Evolutionary conservation across 1,139 yeast species (phyloP).

Genomic region (Pneumocystis murina): DNA sequence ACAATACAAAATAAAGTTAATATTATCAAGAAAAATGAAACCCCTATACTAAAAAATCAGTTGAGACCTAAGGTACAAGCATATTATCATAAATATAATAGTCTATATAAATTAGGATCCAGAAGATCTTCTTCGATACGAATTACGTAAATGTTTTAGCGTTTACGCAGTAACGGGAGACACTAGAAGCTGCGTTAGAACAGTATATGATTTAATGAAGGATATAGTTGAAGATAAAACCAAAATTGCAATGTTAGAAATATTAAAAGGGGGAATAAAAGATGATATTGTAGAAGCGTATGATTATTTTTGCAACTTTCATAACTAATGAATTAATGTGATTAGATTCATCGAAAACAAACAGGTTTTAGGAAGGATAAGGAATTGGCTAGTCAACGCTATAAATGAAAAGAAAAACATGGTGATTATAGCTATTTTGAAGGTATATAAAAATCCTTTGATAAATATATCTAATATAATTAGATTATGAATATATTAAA

Average conservation of each 20-base stretch:
- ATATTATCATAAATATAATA: background rate
- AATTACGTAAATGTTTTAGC: background rate
- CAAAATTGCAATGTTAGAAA: background rate
- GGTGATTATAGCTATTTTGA: background rate
- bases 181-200: background rate
- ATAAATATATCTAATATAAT: background rate
- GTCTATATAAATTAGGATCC: background rate
- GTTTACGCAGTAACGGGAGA: background rate
- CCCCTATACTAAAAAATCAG: background rate
- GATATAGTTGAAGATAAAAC: background rate
- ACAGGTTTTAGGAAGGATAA: background rate
- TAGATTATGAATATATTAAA: background rate
- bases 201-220: background rate
- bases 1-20: background rate
- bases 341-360: background rate
- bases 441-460: background rate
- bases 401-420: background rate
- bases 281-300: background rate
- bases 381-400: background rate
- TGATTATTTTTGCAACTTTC: background rate
- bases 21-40: background rate
- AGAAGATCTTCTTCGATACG: background rate
- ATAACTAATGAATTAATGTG: background rate
- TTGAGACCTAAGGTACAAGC: background rate
- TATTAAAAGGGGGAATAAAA: background rate